Conservation (phyloP, 257 asterid genomes). For the Anisodus acutangulus region DNA sequence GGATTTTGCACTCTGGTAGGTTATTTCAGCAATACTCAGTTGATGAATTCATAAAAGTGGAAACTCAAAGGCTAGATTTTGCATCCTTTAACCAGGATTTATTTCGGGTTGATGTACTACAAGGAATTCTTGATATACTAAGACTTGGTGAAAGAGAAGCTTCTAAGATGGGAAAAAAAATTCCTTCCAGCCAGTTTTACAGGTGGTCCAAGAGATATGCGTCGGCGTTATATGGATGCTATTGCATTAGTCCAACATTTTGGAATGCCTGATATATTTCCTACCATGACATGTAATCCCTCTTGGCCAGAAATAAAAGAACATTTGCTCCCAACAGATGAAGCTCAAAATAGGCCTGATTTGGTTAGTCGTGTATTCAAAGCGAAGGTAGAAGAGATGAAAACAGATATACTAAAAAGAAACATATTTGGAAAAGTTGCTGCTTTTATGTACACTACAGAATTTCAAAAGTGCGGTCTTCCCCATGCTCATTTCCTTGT, state of each 20-base stretch:
- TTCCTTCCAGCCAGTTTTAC: too few relatives aligned
- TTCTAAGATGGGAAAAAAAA: not conserved
- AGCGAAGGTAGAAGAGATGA: not conserved
- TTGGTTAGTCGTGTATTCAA: not conserved
- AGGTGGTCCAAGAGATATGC: too few relatives aligned
- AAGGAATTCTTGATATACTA: conserved; percentile 1
- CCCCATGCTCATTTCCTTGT: not conserved
- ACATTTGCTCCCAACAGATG: not conserved
- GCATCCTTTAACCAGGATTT: not conserved
- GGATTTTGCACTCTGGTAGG: too few relatives aligned
- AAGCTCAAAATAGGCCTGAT: not conserved
- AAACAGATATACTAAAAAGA: not conserved
- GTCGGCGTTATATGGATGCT: too few relatives aligned
- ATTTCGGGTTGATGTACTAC: not conserved
- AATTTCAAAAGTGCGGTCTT: not conserved
- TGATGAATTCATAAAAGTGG: too few relatives aligned
- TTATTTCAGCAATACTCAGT: too few relatives aligned
- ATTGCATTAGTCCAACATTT: too few relatives aligned
- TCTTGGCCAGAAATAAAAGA: too few relatives aligned
- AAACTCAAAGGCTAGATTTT: not conserved
- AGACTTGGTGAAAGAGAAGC: not conserved
- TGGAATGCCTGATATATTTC: too few relatives aligned
- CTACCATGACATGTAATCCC: too few relatives aligned
- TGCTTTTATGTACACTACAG: not conserved
- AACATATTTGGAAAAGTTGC: not conserved